These are phyloP conservation scores for Eruca vesicaria DNA, from an alignment of 441 rosid genomes.

Conservation along the genomic window DNA sequence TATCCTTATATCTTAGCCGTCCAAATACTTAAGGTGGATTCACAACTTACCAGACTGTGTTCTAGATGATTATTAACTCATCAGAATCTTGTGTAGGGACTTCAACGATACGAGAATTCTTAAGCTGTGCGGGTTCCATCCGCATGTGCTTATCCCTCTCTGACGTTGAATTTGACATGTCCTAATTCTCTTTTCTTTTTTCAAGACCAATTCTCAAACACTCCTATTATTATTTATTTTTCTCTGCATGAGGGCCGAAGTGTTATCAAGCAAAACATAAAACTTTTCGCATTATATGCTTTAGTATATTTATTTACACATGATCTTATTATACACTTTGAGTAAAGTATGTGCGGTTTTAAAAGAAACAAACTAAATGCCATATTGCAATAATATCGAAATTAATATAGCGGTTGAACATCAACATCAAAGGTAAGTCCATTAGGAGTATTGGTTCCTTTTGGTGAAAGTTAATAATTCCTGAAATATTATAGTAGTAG, in stretches of 20 bases:
- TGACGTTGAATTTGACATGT: conserved; percentile 32
- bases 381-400: neutral
- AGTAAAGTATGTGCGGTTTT: conserved; percentile 1
- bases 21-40: conserved; percentile 22
- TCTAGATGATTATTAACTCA: conserved; percentile 22
- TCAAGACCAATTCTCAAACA: neutral
- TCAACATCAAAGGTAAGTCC: conserved; percentile 20
- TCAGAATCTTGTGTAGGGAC: conserved; percentile 10
- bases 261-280: neutral
- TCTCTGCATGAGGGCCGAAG: neutral
- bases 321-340: neutral
- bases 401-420: conserved; percentile 19
- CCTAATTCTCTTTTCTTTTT: neutral
- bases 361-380: conserved; percentile 13
- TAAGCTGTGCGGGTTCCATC: too few species aligned
- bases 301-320: neutral
- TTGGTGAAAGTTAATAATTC: neutral
- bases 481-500: neutral
- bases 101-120: too few species aligned
- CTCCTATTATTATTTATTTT: neutral
- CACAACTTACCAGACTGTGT: conserved; percentile 6
- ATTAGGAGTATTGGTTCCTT: conserved; percentile 6
- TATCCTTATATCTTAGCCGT: conserved; percentile 21
- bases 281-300: neutral
- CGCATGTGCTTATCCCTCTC: conserved; percentile 27